Evolutionary conservation across 1,284 basidiomycete genomes (phyloP).

Genomic region (Microbotryum lychnidis-dioicae): DNA sequence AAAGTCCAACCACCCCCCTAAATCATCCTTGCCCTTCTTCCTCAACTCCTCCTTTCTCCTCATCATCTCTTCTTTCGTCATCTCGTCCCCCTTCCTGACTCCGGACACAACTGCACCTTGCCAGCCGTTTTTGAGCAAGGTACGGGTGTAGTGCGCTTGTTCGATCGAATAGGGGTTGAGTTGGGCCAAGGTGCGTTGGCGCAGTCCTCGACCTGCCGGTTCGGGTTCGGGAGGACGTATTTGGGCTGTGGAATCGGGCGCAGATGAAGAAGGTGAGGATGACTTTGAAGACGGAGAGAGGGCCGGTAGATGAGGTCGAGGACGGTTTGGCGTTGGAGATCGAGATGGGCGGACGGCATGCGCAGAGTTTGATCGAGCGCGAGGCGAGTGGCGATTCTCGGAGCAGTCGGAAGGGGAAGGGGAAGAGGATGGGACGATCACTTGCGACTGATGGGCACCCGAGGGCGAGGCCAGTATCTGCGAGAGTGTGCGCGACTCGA

Average conservation of each 20-base stretch:
- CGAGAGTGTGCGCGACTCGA: too few relatives aligned
- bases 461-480: too few relatives aligned
- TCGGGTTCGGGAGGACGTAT: background rate
- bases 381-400: too few relatives aligned
- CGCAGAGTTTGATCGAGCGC: too few relatives aligned
- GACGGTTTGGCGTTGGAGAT: too few relatives aligned
- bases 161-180: slow-evolving; percentile 42
- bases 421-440: too few relatives aligned
- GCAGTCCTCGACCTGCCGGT: slow-evolving; percentile 27
- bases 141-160: slow-evolving; percentile 37
- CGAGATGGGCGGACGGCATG: too few relatives aligned
- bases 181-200: slow-evolving; percentile 39
- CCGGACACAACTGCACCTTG: slow-evolving; percentile 41
- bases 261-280: background rate
- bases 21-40: slow-evolving; percentile 10
- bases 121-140: slow-evolving; percentile 41
- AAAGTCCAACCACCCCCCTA: slow-evolving; percentile 30
- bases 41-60: slow-evolving; percentile 12
- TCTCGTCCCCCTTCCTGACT: slow-evolving; percentile 1
- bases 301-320: background rate
- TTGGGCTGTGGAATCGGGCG: too few relatives aligned
- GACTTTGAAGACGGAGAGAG: background rate
- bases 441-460: too few relatives aligned
- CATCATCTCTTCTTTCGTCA: slow-evolving; percentile 14
- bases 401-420: too few relatives aligned